Conservation (phyloP, 345 rosid genomes). For the Brassica carinata region DNA sequence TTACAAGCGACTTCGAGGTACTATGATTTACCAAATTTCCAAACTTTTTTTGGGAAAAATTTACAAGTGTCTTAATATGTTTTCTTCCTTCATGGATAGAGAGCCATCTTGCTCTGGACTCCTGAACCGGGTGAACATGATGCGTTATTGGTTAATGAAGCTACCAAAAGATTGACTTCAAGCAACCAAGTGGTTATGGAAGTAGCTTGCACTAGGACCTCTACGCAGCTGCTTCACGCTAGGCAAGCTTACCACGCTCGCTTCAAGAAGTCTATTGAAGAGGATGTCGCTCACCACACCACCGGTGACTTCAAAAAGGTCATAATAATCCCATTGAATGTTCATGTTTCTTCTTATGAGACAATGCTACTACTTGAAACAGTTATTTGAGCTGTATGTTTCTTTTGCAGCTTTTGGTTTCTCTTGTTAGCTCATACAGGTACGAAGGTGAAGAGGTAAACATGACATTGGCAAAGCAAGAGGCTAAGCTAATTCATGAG, state of each 20-base stretch:
- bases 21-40: neutral
- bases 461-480: constrained; percentile 69
- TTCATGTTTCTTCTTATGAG: neutral
- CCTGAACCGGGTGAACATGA: constrained; percentile 71
- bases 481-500: constrained; percentile 66
- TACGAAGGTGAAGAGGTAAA: constrained; percentile 79
- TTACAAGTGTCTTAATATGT: neutral
- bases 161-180: constrained; percentile 72
- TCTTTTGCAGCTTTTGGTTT: constrained; percentile 56
- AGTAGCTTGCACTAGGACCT: constrained; percentile 72
- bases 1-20: constrained; percentile 70
- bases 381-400: neutral
- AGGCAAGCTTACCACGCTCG: constrained; percentile 76
- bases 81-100: constrained; percentile 39
- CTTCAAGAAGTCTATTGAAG: constrained; percentile 76
- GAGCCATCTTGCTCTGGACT: constrained; percentile 60
- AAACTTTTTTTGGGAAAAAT: too few relatives aligned
- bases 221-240: constrained; percentile 57
- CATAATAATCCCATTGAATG: constrained; percentile 7
- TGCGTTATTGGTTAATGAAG: constrained; percentile 69
- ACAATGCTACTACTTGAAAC: neutral
- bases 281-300: constrained; percentile 75
- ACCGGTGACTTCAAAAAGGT: constrained; percentile 73
- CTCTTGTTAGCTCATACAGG: constrained; percentile 68
- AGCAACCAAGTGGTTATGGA: constrained; percentile 86